Evolutionary conservation across 768 basidiomycete species (phyloP), one percentile per base, ranked within the genome.

Genomic region (Lactarius psammicola): DNA sequence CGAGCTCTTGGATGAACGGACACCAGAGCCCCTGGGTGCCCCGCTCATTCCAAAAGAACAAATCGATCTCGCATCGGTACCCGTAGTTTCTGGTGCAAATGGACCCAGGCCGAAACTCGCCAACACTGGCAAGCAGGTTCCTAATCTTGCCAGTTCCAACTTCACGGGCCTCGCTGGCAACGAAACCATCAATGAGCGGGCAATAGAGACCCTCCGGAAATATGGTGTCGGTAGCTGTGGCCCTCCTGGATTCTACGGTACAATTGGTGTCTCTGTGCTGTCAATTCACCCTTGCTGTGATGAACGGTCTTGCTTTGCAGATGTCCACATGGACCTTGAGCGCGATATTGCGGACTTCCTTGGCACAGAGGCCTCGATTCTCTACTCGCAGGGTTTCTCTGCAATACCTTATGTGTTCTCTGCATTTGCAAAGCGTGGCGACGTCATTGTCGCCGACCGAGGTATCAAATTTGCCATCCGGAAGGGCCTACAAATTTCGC

Each of bases 361-460:
- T 56, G 93, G 94, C 11, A 87, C 92, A 2, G 94, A 98, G 74
- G 81, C 88, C 4, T 79, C 90, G 23, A 98, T 99, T 74, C 83
- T 98, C 67, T 99, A 98, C 76, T 89, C 95, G 0, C 97, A 98
- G 78, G 89, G 88, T 18, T 98, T 96, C 76, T 87, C 92, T 9
- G 93, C 94, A 63, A 87, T 94, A 69, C 87, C 92, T 3, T 95
- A 94, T 17, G 94, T 95, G 71, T 97, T 99, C 66, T 94, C 97
- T 0, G 93, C 96, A 1, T 99, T 98, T 78, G 94, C 92, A 81
- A 98, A 99, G 76, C 87, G 96, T 67, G 95, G 95, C 2, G 96
- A 99, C 73, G 86, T 98, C 72, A 95, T 99, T 72, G 91, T 98
- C n/a, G 95, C 94, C 2, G 97, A 99, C 76, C 87, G 94, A n/a